These are phyloP conservation scores for Pseudonitzschia multistriata DNA, from an alignment of 108 stramenopile genomes.

Conservation along the genomic window DNA sequence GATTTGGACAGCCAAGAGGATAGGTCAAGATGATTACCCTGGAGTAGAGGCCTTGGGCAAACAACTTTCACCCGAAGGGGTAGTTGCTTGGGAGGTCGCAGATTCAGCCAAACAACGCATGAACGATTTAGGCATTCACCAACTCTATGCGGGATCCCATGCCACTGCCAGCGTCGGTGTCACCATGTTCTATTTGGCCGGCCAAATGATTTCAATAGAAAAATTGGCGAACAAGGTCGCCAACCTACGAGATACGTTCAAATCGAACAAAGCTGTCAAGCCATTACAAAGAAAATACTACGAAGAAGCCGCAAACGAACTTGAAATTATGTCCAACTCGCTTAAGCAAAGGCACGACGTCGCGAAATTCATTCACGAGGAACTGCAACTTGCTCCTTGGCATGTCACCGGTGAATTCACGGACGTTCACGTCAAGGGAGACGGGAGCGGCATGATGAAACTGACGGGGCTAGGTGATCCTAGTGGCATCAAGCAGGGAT, in stretches of 20 bases:
- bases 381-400: slow-evolving; percentile 83
- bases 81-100: slow-evolving; percentile 70
- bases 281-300: slow-evolving; percentile 48
- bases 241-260: slow-evolving; percentile 58
- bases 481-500: slow-evolving; percentile 78
- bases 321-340: slow-evolving; percentile 59
- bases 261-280: slow-evolving; percentile 38
- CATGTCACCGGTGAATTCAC: slow-evolving; percentile 81
- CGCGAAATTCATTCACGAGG: slow-evolving; percentile 85
- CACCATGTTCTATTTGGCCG: slow-evolving; percentile 72
- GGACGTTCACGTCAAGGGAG: slow-evolving; percentile 84
- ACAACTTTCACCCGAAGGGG: slow-evolving; percentile 60
- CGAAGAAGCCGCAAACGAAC: slow-evolving; percentile 61
- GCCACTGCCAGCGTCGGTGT: slow-evolving; percentile 61
- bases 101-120: slow-evolving; percentile 62
- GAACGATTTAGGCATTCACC: slow-evolving; percentile 74
- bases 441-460: slow-evolving; percentile 83
- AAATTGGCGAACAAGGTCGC: slow-evolving; percentile 63
- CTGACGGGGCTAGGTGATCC: slow-evolving; percentile 90
- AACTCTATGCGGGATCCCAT: slow-evolving; percentile 60
- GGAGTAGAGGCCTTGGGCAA: slow-evolving; percentile 75
- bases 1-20: slow-evolving; percentile 68
- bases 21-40: slow-evolving; percentile 71
- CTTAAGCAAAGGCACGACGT: slow-evolving; percentile 74
- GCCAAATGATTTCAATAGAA: slow-evolving; percentile 59